Evolutionary conservation across 306 rosid genomes (phyloP), one percentile per base, ranked within the genome.

Genomic region (Citrullus amarus): DNA sequence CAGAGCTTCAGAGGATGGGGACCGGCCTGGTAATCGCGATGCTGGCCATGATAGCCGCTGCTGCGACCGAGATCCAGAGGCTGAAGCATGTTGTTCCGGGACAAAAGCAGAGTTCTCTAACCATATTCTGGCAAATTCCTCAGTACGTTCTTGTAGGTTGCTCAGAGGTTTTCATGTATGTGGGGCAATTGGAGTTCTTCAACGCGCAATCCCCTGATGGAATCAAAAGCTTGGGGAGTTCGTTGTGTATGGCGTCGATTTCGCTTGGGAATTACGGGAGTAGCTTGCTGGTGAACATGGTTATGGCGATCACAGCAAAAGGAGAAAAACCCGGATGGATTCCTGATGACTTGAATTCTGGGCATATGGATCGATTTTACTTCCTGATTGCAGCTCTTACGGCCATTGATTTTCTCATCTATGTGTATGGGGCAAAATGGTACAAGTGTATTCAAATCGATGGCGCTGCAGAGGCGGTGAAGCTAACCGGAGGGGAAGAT

Each of bases 161-260:
- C 56, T 88, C 92, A 2, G 92, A 88, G 79, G 88, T 88, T 38
- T 88, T 88, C 81, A 86, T 70, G 76, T 70, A 70, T 6, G 76
- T 70, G 2, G 76, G 76, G 0, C 76, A 70, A 20, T 22, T 70
- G 81, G 92, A 86, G 75, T 88, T 88, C 69, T 88, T 88, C 18
- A 88, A 83, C 30, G 87, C 87, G 0, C 90, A 88, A 80, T 89
- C 92, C 0, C 92, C 90, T 0, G 92, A 88, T 48, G 92, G 92
- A 4, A 88, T 88, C 15, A 88, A 86, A 54, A 88, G 92, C 78
- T 81, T 88, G 73, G 92, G 90, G 1, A 86, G 92, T 58, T 85
- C 92, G 28, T 88, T 88, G 38, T 88, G 92, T 65, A 88, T 88
- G 92, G 92, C 92, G 18, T 88, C 92, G 5, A 88, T 88, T 28